phyloP scores from a whole-genome alignment of 1,284 basidiomycete species.

The Mycena citricolor region DNA sequence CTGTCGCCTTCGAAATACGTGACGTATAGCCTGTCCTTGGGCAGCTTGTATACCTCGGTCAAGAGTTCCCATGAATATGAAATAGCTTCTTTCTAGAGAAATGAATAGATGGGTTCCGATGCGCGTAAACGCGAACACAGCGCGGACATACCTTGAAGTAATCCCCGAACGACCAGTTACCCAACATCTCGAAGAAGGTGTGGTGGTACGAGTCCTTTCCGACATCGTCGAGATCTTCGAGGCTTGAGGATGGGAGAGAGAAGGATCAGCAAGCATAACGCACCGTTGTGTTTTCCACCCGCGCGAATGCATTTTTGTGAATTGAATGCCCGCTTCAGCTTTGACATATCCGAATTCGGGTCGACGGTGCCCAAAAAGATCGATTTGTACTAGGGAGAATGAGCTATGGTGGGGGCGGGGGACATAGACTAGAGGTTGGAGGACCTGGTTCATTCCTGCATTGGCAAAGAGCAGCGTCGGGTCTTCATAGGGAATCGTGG shows the following conservation, averaged over 20 bases:
- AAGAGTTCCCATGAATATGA: constrained; percentile 93
- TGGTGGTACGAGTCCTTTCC: constrained; percentile 97
- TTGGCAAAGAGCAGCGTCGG: constrained; percentile 97
- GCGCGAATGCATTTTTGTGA: constrained; percentile 96
- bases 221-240: constrained; percentile 91
- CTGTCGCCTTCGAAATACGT: constrained; percentile 97
- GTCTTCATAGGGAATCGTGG: constrained; percentile 96
- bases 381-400: constrained; percentile 75
- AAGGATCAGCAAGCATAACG: constrained; percentile 34
- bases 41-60: constrained; percentile 85
- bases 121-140: constrained; percentile 81
- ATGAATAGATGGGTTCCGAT: constrained; percentile 61
- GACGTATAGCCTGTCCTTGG: constrained; percentile 91
- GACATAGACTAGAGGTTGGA: constrained; percentile 12
- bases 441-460: constrained; percentile 92
- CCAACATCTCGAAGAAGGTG: constrained; percentile 99
- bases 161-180: constrained; percentile 99
- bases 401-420: neutral
- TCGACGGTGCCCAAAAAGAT: constrained; percentile 97
- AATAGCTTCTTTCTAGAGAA: constrained; percentile 84
- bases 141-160: constrained; percentile 92
- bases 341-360: constrained; percentile 88
- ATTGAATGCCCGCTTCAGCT: constrained; percentile 91
- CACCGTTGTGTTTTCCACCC: constrained; percentile 96
- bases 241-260: constrained; percentile 5